A percentile compares a stretch with the other conserved stretches of the same genome.
phyloP scores from a whole-genome alignment of 225 moss, liverwort and hornwort species.

The Straminergon stramineum region DNA sequence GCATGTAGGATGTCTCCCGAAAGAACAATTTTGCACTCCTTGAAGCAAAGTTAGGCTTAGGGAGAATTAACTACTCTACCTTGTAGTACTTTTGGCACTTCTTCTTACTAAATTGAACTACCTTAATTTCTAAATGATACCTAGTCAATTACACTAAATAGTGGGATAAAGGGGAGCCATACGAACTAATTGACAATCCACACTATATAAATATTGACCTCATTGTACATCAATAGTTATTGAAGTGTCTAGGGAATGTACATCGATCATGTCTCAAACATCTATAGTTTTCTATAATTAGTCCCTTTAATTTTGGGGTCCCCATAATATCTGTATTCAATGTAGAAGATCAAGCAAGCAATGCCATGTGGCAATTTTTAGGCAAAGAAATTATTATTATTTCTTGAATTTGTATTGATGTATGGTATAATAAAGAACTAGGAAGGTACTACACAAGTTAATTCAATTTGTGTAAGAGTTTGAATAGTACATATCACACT shows the following conservation, averaged over 20 bases:
- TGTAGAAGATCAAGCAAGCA: neutral
- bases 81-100: neutral
- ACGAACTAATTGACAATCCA: no score
- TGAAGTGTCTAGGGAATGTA: no score
- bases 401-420: neutral
- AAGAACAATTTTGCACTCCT: neutral
- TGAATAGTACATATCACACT: neutral
- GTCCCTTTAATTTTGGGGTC: no score
- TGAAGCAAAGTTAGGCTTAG: neutral
- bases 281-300: no score
- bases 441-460: neutral
- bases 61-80: neutral
- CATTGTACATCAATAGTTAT: no score
- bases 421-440: no score
- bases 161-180: no score
- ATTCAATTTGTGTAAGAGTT: neutral
- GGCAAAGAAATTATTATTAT: neutral
- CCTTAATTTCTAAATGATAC: neutral
- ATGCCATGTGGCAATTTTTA: accelerated
- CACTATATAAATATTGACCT: no score
- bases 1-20: neutral
- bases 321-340: no score
- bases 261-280: no score
- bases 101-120: accelerated
- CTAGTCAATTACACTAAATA: neutral